Conservation (phyloP, 179 eudicot genomes). For the Carnegiea gigantea region DNA sequence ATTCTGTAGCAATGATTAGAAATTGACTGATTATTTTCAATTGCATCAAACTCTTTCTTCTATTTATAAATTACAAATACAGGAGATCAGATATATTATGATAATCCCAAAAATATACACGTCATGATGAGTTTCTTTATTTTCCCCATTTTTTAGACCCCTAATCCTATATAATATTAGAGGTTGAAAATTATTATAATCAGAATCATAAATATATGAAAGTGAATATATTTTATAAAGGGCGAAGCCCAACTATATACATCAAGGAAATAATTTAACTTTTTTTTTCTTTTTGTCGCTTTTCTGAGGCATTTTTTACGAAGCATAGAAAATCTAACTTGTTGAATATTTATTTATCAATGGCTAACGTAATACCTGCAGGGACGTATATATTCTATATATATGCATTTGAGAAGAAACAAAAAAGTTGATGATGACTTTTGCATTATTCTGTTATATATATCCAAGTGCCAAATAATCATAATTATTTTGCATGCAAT, state of each 20-base stretch:
- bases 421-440: constrained; percentile 10
- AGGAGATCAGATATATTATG: not conserved
- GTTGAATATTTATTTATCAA: not conserved
- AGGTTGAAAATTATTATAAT: not conserved
- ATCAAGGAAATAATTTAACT: not conserved
- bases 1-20: constrained; percentile 28
- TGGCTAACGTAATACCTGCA: not conserved
- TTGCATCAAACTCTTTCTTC: constrained; percentile 23
- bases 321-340: not conserved
- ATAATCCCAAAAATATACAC: not conserved
- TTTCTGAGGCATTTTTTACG: not conserved
- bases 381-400: not conserved
- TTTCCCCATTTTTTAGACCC: not conserved
- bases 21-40: constrained; percentile 21
- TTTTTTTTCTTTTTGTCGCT: not conserved
- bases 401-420: not conserved
- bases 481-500: not conserved
- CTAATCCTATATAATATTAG: not conserved
- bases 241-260: not conserved
- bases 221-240: no score
- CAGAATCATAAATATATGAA: not conserved
- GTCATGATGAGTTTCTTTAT: not conserved
- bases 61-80: not conserved
- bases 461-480: not conserved
- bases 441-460: not conserved